phyloP scores from a whole-genome alignment of 2,329 filamentous ascomycete genomes.

The Sordariomycetes sp. region DNA sequence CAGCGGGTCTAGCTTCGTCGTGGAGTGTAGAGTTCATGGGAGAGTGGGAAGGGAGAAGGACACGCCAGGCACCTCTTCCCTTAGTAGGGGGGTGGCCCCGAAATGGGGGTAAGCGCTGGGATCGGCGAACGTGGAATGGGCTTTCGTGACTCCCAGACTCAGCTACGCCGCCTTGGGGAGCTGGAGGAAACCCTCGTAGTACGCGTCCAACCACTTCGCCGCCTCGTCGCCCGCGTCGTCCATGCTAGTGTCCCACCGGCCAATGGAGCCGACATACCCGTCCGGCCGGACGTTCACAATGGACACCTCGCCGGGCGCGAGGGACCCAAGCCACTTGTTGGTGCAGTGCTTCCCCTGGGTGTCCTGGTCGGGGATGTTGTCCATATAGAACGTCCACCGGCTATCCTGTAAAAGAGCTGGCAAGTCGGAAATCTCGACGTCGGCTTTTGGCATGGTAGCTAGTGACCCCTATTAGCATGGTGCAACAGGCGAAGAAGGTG shows the following conservation, averaged over 20 bases:
- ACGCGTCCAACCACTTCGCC: constrained; percentile 42
- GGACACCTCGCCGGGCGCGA: constrained; percentile 45
- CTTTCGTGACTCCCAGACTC: neutral
- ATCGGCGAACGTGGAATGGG: neutral
- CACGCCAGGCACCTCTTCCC: neutral
- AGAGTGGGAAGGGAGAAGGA: neutral
- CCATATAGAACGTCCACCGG: constrained; percentile 63
- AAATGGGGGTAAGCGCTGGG: neutral
- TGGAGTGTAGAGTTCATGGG: neutral
- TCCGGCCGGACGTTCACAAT: constrained; percentile 62
- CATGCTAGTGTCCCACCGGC: constrained; percentile 38
- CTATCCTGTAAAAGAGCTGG: constrained; percentile 52
- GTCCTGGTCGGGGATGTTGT: constrained; percentile 48
- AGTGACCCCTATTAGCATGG: constrained; percentile 7
- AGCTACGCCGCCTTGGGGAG: constrained; percentile 20
- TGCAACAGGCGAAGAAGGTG: neutral
- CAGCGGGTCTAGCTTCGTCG: neutral
- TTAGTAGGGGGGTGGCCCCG: neutral
- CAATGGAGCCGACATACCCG: constrained; percentile 60
- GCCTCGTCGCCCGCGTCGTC: constrained; percentile 40
- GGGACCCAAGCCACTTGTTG: constrained; percentile 57
- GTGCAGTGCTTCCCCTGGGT: constrained; percentile 44
- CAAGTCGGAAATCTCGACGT: constrained; percentile 56
- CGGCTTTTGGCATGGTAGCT: constrained; percentile 49
- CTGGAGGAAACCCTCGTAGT: constrained; percentile 44